Base-by-base conservation (phyloP, 768 basidiomycete species). In the Phanerochaete sordida region DNA sequence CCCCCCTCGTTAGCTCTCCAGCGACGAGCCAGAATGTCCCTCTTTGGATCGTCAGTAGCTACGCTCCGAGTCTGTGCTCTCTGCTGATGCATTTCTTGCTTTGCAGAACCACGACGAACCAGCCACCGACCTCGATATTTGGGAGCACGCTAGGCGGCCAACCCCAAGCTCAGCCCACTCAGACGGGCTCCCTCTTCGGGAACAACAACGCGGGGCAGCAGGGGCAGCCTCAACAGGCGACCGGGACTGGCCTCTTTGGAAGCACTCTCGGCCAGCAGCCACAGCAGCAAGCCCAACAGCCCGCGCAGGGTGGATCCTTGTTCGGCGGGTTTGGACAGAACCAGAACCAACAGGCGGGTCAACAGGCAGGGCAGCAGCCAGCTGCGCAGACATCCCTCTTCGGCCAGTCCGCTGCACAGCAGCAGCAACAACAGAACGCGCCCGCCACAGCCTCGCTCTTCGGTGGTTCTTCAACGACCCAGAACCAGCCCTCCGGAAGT, bases 391-490 rank as follows among this genome's bases (percentile, higher is more conserved):
- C 65, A 11, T 59, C 65, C 15, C 55, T 72, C 31, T 74, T 74
- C 50, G 63, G 73, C 39, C 73, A 78, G 56, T 63, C 75, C 16
- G 56, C 71, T 13, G 43, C 55, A 28, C 79, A 79, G 24, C 75
- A 75, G 52, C 67, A 57, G 54, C 58, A 47, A 27, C 66, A 65
- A 46, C 61, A 56, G 45, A 35, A 26, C n/a, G 51, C 55, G 37
- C 56, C 65, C 59, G 30, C 62, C 61, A 31, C 49, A 52, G 27
- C 27, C 21, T 35, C 53, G 13, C 26, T 54, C 21, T 54, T 54
- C 23, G 53, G 53, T 11, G 53, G 53, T n/a, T 12, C 53, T 19
- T 12, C 39, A 19, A 39, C 51, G 16, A 16, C 35, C 26, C 53
- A 54, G 15, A 15, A 19, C 43, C 33, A 43, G 13, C 44, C 28